Evolutionary conservation across 2,329 filamentous ascomycete species (phyloP).

Genomic region (Byssothecium circinans): DNA sequence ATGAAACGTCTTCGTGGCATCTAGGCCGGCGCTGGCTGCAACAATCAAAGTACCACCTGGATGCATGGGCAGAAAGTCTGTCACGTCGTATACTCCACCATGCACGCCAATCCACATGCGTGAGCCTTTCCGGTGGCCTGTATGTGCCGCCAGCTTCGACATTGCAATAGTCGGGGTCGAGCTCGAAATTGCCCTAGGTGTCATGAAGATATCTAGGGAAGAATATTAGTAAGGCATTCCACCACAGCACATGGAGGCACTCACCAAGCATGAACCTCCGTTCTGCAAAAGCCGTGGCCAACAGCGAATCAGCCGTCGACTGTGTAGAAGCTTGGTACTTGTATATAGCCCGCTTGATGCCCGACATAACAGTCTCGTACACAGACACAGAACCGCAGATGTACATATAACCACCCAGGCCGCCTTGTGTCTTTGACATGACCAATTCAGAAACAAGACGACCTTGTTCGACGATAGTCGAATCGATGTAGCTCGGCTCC

Average conservation of each 20-base stretch:
- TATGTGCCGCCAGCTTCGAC: slow-evolving; percentile 54
- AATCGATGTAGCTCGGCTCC: slow-evolving; percentile 56
- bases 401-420: slow-evolving; percentile 53
- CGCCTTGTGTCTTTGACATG: slow-evolving; percentile 60
- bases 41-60: slow-evolving; percentile 58
- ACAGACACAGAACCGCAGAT: slow-evolving; percentile 54
- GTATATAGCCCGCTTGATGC: slow-evolving; percentile 58
- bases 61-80: slow-evolving; percentile 57
- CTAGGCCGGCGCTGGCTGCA: slow-evolving; percentile 58
- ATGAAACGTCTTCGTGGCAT: slow-evolving; percentile 57
- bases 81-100: slow-evolving; percentile 57
- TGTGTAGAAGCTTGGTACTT: slow-evolving; percentile 56
- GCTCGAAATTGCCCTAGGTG: slow-evolving; percentile 55
- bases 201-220: slow-evolving; percentile 55
- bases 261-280: slow-evolving; percentile 53
- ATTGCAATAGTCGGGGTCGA: slow-evolving; percentile 55
- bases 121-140: slow-evolving; percentile 52
- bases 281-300: slow-evolving; percentile 58
- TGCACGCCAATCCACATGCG: slow-evolving; percentile 58
- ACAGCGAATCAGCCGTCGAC: slow-evolving; percentile 54
- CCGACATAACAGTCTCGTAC: slow-evolving; percentile 58
- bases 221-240: too few species aligned
- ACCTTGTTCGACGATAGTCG: slow-evolving; percentile 55
- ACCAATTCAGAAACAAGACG: slow-evolving; percentile 55
- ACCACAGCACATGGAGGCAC: too few species aligned